A percentile compares a stretch with the other conserved stretches of the same genome.
phyloP scores from a whole-genome alignment of 2,329 filamentous ascomycete genomes.

The Aspergillus oerlinghausenensis region DNA sequence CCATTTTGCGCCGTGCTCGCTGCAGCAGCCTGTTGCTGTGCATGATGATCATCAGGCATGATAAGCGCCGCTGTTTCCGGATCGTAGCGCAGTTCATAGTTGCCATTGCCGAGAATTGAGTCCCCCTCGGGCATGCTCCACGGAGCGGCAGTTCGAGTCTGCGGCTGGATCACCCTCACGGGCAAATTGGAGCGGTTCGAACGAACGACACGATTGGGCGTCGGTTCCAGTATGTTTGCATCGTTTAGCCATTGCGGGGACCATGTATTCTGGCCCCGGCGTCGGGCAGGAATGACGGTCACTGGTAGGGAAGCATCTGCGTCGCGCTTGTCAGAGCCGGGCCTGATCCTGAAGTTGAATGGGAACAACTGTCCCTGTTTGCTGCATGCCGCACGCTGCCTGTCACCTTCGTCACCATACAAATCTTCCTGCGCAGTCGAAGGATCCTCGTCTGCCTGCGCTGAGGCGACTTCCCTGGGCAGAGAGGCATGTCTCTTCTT shows the following conservation, averaged over 20 bases:
- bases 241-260: conserved; percentile 40
- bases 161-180: conserved; percentile 57
- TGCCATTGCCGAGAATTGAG: conserved; percentile 16
- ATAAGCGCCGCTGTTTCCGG: conserved; percentile 36
- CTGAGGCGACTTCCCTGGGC: conserved; percentile 56
- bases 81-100: conserved; percentile 34
- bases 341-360: conserved; percentile 42
- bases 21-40: conserved; percentile 3
- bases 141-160: conserved; percentile 49
- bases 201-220: conserved; percentile 11
- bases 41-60: conserved; percentile 19
- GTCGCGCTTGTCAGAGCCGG: conserved; percentile 34
- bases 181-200: conserved; percentile 30
- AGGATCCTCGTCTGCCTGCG: conserved; percentile 46
- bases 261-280: conserved; percentile 51
- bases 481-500: conserved; percentile 54
- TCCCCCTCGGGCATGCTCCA: conserved; percentile 47
- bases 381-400: conserved; percentile 41
- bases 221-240: conserved; percentile 19
- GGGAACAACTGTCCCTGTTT: conserved; percentile 46
- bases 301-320: conserved; percentile 48
- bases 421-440: conserved; percentile 18
- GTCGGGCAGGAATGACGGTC: conserved; percentile 58
- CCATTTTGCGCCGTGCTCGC: neutral
- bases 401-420: conserved; percentile 41